These are phyloP conservation scores for Backusella psychrophila DNA, from an alignment of 192 early-diverging fungal species.

Conservation along the genomic window DNA sequence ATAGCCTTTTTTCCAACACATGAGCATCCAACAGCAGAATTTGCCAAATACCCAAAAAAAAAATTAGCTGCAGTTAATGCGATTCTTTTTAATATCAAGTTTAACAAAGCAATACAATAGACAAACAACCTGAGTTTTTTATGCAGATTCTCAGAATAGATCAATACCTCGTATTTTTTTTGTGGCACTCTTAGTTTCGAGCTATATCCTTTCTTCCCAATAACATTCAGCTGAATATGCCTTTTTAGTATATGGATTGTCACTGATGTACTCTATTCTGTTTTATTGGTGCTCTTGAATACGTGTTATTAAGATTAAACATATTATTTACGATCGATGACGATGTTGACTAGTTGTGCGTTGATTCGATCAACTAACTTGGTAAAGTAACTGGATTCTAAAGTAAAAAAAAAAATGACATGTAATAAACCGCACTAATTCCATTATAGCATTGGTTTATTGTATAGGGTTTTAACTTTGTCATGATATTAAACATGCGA, in stretches of 20 bases:
- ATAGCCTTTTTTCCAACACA: too few relatives aligned
- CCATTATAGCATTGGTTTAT: neutral
- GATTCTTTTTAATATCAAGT: too few relatives aligned
- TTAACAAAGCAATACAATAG: too few relatives aligned
- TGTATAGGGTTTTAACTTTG: neutral
- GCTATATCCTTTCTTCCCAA: neutral
- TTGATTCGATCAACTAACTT: neutral
- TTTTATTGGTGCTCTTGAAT: neutral
- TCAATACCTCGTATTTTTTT: too few relatives aligned
- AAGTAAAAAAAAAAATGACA: neutral
- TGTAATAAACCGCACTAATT: neutral
- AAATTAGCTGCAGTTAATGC: too few relatives aligned
- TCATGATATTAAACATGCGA: neutral
- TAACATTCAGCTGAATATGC: neutral
- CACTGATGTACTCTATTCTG: neutral
- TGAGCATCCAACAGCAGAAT: too few relatives aligned
- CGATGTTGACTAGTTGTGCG: neutral
- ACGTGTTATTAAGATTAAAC: neutral
- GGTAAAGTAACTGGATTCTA: neutral
- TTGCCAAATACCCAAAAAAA: too few relatives aligned
- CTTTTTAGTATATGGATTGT: neutral
- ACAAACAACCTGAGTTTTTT: too few relatives aligned
- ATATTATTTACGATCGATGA: neutral
- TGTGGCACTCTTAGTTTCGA: too few relatives aligned
- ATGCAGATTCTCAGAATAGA: too few relatives aligned